Base-by-base conservation (phyloP, 257 asterid species). In the Sherardia arvensis region DNA sequence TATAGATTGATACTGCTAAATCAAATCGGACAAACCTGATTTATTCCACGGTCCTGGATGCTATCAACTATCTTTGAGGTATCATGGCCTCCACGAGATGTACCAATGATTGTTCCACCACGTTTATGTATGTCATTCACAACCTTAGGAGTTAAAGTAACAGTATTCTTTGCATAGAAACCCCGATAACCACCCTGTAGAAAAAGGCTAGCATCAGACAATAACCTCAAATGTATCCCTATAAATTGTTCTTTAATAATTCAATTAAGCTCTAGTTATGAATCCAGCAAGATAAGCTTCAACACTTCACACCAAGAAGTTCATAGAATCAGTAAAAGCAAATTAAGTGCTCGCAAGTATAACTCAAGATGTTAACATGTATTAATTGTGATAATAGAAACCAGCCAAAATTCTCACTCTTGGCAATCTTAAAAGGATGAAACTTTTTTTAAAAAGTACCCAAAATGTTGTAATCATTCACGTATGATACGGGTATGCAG, bases 1-100 rank as follows among this genome's bases (percentile, higher is more conserved):
- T 49, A 20, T 43, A 29, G 10, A 27, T 43, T 40, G 10, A 27
- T 25, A 30, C 3, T 51, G 7, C 49, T 30, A 61, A 0, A 36
- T 34, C 26, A 64, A 69, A 69, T 51, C 68, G 21, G 66, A 71
- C 33, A 59, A 53, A 74, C 99, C 96, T 92, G 99, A 77, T 92
- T 92, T 65, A 89, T 89, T 76, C 93, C 95, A 58, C 96, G 95
- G 77, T 92, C 97, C 79, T 92, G 99, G 76, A 92, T 89, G 74
- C 91, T 89, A 79, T 92, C 97, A 65, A 92, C 97, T 61, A 92
- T 92, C 81, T 92, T 92, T 62, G 14, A 76, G 74, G 95, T 92
- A 75, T 92, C 95, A 61, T 89, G 97, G 76, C 99, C 99, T 63
- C 99, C 99, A 77, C 99, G 89, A 71, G 99, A 92, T 29, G 99